These are phyloP conservation scores for Euphorbia lathyris DNA, from an alignment of 345 rosid genomes.

Conservation along the genomic window DNA sequence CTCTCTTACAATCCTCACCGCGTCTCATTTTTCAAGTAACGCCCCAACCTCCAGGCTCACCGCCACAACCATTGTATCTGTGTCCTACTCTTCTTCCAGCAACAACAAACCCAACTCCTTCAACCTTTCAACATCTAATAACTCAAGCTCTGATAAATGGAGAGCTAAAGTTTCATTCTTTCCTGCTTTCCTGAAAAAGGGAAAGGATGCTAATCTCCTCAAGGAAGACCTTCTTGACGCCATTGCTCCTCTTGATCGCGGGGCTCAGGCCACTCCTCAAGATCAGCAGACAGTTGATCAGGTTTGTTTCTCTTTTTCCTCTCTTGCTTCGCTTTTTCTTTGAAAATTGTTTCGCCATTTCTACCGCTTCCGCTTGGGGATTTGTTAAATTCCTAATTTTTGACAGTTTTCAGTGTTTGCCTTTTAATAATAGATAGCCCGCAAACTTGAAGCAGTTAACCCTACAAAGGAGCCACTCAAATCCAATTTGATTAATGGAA, in stretches of 20 bases:
- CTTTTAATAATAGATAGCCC: constrained; percentile 48
- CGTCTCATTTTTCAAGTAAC: not conserved
- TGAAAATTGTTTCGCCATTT: too few species aligned
- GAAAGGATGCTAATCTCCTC: constrained; percentile 50
- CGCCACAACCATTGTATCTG: not conserved
- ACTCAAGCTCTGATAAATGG: constrained; percentile 24
- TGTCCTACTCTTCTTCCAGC: constrained; percentile 19
- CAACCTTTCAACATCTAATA: constrained; percentile 10
- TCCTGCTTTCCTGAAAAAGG: constrained; percentile 66
- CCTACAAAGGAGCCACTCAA: constrained; percentile 78
- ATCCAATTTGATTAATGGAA: constrained; percentile 67
- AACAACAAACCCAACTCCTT: constrained; percentile 21
- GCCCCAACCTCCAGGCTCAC: not conserved
- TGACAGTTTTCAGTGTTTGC: not conserved
- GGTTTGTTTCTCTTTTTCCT: constrained; percentile 28
- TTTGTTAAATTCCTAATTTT: not conserved
- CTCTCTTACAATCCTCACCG: not conserved
- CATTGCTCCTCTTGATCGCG: constrained; percentile 67
- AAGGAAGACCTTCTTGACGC: constrained; percentile 72
- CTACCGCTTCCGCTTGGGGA: too few species aligned
- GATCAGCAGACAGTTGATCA: constrained; percentile 73
- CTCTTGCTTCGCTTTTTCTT: not conserved
- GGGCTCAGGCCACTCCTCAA: constrained; percentile 72
- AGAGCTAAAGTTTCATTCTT: constrained; percentile 64
- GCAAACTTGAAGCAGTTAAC: constrained; percentile 72